Evolutionary conservation across 2,329 filamentous ascomycete species (phyloP), one percentile per base, ranked within the genome.

Genomic region (Diaporthe sp.): DNA sequence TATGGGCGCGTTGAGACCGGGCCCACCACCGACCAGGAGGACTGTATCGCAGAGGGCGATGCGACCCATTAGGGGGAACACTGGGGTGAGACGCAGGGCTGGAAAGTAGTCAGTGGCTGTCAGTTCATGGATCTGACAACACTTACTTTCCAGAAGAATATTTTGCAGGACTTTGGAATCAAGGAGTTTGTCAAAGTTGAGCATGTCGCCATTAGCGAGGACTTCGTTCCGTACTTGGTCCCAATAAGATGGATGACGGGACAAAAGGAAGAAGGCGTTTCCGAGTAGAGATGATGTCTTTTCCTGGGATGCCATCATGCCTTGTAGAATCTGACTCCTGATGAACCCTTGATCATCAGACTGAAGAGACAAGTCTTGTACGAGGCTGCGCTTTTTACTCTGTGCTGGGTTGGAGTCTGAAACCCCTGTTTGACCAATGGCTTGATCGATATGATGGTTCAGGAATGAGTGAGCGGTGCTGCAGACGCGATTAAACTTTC

Each of bases 271-370:
- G 3, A 60, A 22, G 5, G 34, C 57, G 6, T 60, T 60, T n/a
- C 57, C 57, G 10, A 60, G 57, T 37, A 60, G 34, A 39, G 57
- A 60, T n/a, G 57, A 39, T 60, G 57, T 60, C 34, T 34, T 60
- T n/a, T 60, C 57, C 9, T 60, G 57, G 34, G 57, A 60, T 7
- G 57, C 57, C 57, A 60, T 60, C 57, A 60, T 60, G 4, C 57
- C 34, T 13, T 60, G 57, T 4, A 60, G 9, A 15, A 60, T 39
- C 1, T 60, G 57, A n/a, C 57, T 60, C 57, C 57, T 39, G 57
- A 60, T 60, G 34, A 60, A 60, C 10, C 20, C 22, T 10, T 60
- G 57, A 39, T 60, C 57, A 39, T n/a, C 57, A 13, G 57, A 60
- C 57, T 60, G 57, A 0, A 37, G 20, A 8, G 57, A 60, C 8